Base-by-base conservation (phyloP, 2,329 filamentous ascomycete species). In the Diaporthe amygdali region DNA sequence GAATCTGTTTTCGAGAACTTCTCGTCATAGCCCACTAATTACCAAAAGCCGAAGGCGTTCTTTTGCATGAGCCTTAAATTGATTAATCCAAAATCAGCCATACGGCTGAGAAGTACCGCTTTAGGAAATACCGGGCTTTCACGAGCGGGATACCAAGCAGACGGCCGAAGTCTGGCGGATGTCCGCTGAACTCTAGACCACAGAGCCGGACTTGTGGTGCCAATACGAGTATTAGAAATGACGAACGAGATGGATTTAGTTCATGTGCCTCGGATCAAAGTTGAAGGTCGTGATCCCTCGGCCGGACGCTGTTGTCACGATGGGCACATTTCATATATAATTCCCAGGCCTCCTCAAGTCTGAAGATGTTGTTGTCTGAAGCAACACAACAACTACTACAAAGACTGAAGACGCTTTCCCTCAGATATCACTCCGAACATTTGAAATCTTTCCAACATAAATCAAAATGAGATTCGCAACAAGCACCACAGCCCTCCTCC, bases 401-500 rank as follows among this genome's bases (percentile, higher is more conserved):
- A n/a, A n/a, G n/a, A n/a, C n/a, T n/a, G n/a, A n/a, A n/a, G n/a
- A n/a, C n/a, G n/a, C n/a, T n/a, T n/a, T n/a, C n/a, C n/a, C n/a
- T n/a, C n/a, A n/a, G n/a, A n/a, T n/a, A n/a, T n/a, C n/a, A n/a
- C n/a, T n/a, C n/a, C n/a, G n/a, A n/a, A n/a, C n/a, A n/a, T n/a
- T n/a, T 15, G 3, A 22, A 10, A 47, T 9, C 22, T 10, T 17
- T 10, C 34, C n/a, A n/a, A 22, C 2, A 27, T 7, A 10, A 34
- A 17, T 34, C 59, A 64, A 49, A 27, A 64, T 64, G 59, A 64
- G 44, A 30, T 17, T 64, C 59, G 25, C 59, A 37, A 47, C 59
- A 49, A 49, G 59, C 20, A 49, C 44, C 30, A 25, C 59, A 17
- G 59, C 59, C 44, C 44, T 49, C 20, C 27, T 64, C 44, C 6